phyloP scores from a whole-genome alignment of 257 asterid species.

The Solanum commersonii region DNA sequence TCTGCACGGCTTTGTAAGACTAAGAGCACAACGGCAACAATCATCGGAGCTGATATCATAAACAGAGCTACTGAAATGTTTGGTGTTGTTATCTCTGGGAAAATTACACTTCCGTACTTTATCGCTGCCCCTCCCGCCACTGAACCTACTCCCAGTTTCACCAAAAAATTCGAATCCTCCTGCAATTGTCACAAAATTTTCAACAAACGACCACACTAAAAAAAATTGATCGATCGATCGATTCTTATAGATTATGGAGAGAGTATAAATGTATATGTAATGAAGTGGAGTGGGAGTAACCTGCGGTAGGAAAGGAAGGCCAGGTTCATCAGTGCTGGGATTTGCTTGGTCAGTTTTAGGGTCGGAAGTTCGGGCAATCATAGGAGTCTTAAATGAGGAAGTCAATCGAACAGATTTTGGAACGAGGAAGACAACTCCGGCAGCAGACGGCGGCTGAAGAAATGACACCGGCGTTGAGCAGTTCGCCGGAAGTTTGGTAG shows the following conservation, averaged over 20 bases:
- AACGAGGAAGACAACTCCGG: neutral
- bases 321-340: neutral
- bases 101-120: slow-evolving; percentile 50
- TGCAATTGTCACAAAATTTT: neutral
- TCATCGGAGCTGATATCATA: slow-evolving; percentile 40
- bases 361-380: slow-evolving; percentile 10
- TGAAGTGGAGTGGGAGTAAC: neutral
- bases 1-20: slow-evolving; percentile 32
- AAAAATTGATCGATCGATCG: neutral
- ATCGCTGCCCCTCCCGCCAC: slow-evolving; percentile 57
- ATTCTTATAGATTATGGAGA: neutral
- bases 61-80: slow-evolving; percentile 31
- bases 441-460: neutral
- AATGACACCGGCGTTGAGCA: neutral
- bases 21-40: slow-evolving; percentile 29
- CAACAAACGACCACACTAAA: neutral
- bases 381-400: neutral
- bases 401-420: neutral
- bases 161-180: slow-evolving; percentile 49
- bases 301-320: slow-evolving; percentile 14
- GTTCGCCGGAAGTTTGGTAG: neutral
- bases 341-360: slow-evolving; percentile 5
- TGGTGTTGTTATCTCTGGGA: slow-evolving; percentile 47
- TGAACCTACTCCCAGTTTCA: slow-evolving; percentile 47
- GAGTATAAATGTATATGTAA: neutral